phyloP scores from a whole-genome alignment of 306 rosid genomes.

The Oxytropis ochrocephala region DNA sequence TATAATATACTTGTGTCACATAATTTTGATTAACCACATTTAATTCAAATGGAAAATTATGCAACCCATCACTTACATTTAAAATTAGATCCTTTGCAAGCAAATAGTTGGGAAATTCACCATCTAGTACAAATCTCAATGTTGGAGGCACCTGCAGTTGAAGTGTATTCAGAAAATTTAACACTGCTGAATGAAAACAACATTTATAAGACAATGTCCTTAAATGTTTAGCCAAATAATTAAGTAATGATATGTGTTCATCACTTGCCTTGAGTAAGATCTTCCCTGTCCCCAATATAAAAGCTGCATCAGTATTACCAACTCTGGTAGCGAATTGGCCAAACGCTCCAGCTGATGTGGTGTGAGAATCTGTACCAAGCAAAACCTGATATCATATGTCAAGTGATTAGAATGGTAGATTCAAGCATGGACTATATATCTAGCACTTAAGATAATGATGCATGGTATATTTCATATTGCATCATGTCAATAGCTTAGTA shows the following conservation, averaged over 20 bases:
- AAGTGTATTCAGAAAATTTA: too few relatives aligned
- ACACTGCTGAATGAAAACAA: too few relatives aligned
- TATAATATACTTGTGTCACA: background rate
- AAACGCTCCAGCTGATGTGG: too few relatives aligned
- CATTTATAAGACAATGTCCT: background rate
- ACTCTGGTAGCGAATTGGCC: too few relatives aligned
- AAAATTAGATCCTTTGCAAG: too few relatives aligned
- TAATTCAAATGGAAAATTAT: conserved; percentile 4
- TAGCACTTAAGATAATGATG: background rate
- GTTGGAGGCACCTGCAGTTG: too few relatives aligned
- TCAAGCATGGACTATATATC: background rate
- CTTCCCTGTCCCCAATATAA: too few relatives aligned
- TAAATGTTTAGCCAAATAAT: background rate
- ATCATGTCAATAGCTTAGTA: background rate
- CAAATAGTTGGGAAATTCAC: too few relatives aligned
- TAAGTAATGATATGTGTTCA: background rate
- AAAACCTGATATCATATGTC: conserved; percentile 47
- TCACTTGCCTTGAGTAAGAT: too few relatives aligned
- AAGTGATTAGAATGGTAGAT: background rate
- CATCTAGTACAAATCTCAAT: too few relatives aligned
- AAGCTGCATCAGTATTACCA: too few relatives aligned
- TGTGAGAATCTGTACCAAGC: conserved; percentile 86
- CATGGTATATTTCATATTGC: background rate
- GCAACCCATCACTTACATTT: too few relatives aligned
- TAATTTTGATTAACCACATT: background rate